These are phyloP conservation scores for Schizosaccharomyces cryophilus DNA, from an alignment of 805 yeast species.

Conservation along the genomic window DNA sequence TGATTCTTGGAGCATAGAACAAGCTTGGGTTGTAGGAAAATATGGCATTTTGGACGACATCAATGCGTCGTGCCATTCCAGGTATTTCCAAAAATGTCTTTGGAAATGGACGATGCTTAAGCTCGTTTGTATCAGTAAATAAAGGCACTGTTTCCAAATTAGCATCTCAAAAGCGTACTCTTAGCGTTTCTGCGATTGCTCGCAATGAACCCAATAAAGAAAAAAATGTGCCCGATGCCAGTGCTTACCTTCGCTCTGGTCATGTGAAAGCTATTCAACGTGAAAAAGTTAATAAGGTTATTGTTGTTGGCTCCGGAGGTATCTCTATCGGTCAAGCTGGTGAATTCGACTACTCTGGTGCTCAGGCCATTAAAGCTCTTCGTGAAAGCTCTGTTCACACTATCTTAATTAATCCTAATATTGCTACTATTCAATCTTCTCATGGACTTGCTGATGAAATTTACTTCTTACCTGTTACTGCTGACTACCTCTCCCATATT, in stretches of 20 bases:
- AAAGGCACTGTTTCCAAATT: not conserved
- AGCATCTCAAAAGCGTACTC: not conserved
- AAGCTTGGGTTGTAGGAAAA: not conserved
- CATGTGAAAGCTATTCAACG: not conserved
- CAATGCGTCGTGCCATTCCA: not conserved
- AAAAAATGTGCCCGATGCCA: not conserved
- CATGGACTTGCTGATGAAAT: constrained; percentile 95
- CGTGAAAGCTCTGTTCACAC: constrained; percentile 96
- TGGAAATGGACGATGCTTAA: not conserved
- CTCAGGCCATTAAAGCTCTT: constrained; percentile 89
- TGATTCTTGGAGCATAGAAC: not conserved
- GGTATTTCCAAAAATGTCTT: not conserved
- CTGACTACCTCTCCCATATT: constrained; percentile 84
- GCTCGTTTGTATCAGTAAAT: not conserved
- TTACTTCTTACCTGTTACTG: constrained; percentile 84
- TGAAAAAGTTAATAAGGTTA: constrained; percentile 67
- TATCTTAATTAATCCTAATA: constrained; percentile 84
- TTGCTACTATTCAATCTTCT: constrained; percentile 95
- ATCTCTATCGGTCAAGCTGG: constrained; percentile 95
- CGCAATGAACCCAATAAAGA: not conserved
- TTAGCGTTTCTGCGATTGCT: not conserved
- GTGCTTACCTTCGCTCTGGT: not conserved
- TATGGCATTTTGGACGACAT: not conserved
- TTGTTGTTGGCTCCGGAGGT: constrained; percentile 93
- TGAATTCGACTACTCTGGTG: constrained; percentile 67